Evolutionary conservation across 2,329 filamentous ascomycete genomes (phyloP), one percentile per base, ranked within the genome.

Genomic region (Trichoderma sp.): DNA sequence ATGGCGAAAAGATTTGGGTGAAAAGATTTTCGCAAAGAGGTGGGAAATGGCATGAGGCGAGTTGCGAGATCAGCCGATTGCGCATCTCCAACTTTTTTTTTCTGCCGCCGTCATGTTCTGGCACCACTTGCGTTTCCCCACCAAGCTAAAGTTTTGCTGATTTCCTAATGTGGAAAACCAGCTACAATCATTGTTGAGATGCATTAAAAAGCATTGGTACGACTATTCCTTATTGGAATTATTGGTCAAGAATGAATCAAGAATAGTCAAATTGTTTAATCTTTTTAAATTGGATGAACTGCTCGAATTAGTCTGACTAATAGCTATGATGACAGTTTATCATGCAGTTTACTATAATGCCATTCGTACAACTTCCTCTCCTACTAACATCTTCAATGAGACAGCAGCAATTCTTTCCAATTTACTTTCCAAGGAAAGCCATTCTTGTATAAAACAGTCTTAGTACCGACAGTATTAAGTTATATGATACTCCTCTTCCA

Each of bases 71-170:
- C 65, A 72, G 71, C 67, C 71, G 66, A 72, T 70, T 47, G 67
- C 67, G 64, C 71, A 64, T 65, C 58, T 71, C 51, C n/a, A 72
- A 72, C 71, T 72, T 72, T 72, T 72, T 69, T 72, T 57, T 56
- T 53, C 53, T 58, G 64, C 51, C 64, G 51, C 51, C 34, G 30
- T 39, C n/a, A 39, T 18, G 32, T 18, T 51, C 34, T 57, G 47
- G 32, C 47, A 57, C 64, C 64, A 57, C 64, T 36, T 53, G 56
- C 57, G 15, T n/a, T 43, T 36, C 67, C 57, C 67, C 58, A 71
- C 68, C 43, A 57, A 64, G 68, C 60, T 56, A 64, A 15, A 32
- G 60, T 57, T 21, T 58, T 51, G 39, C 39, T 24, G 36, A 64
- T 64, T 71, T 56, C 68, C 68, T 58, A 71, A 64, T 57, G 14